Conservation (phyloP, 106 monocot species). For the Apostasia ramifera region DNA sequence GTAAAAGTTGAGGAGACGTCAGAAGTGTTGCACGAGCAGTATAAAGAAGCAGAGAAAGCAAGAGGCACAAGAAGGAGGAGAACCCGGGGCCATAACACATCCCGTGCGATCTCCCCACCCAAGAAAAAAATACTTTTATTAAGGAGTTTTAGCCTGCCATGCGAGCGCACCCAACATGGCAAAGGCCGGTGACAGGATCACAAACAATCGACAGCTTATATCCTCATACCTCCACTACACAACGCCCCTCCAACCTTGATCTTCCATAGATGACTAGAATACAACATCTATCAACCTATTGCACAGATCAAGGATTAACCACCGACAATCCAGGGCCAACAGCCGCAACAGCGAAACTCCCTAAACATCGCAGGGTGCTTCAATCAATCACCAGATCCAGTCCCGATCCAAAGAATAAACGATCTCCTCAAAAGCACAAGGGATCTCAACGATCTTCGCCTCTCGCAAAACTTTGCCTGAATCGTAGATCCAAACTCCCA, state of each 20-base stretch:
- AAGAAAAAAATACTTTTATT: conserved; percentile 13
- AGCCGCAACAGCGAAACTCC: neutral
- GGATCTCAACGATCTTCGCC: neutral
- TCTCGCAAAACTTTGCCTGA: neutral
- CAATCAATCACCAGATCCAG: neutral
- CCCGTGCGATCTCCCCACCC: conserved; percentile 36
- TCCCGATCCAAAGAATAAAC: neutral
- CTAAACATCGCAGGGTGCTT: neutral
- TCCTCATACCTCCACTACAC: neutral
- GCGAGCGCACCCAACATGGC: conserved; percentile 58
- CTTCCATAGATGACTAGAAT: neutral
- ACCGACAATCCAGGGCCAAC: neutral
- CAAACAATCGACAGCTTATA: neutral
- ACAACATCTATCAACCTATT: neutral
- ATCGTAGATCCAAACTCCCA: neutral
- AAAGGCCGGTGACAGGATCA: conserved; percentile 16
- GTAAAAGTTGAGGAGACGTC: no score
- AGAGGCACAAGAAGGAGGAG: conserved; percentile 8
- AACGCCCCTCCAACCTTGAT: neutral
- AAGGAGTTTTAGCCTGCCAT: conserved; percentile 28
- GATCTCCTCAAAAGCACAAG: neutral
- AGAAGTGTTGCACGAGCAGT: no score
- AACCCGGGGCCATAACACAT: conserved; percentile 28
- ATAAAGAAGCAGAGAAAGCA: neutral
- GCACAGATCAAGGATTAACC: neutral